Evolutionary conservation across 441 rosid species (phyloP).

Genomic region (Mallotus japonicus): DNA sequence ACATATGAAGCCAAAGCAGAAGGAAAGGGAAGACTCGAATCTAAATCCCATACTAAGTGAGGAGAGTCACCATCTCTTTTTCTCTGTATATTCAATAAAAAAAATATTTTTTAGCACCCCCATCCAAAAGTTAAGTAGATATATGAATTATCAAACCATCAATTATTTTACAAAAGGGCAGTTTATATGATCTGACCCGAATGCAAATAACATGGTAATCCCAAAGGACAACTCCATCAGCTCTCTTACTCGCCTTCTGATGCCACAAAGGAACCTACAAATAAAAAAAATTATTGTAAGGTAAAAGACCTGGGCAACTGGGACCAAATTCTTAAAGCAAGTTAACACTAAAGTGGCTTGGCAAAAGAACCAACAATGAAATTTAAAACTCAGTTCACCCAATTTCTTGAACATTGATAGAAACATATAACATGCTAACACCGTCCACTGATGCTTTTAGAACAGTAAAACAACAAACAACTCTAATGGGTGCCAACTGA

Average conservation of each 20-base stretch:
- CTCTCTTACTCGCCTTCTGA: slow-evolving; percentile 76
- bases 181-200: slow-evolving; percentile 42
- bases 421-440: too few relatives aligned
- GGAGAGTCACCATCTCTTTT: slow-evolving; percentile 34
- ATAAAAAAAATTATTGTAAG: background rate
- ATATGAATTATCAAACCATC: background rate
- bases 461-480: too few relatives aligned
- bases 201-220: slow-evolving; percentile 84
- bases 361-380: too few relatives aligned
- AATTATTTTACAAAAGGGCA: background rate
- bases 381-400: too few relatives aligned
- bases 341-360: too few relatives aligned
- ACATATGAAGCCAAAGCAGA: slow-evolving; percentile 57
- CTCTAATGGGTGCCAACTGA: too few relatives aligned
- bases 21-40: slow-evolving; percentile 79
- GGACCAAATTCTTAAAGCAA: too few relatives aligned
- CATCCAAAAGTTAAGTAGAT: background rate
- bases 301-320: too few relatives aligned
- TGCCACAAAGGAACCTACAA: slow-evolving; percentile 82
- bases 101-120: background rate
- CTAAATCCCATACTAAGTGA: slow-evolving; percentile 75
- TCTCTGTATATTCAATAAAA: slow-evolving; percentile 33
- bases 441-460: too few relatives aligned
- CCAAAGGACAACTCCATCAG: slow-evolving; percentile 79
- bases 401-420: too few relatives aligned